phyloP scores from a whole-genome alignment of 176 grass and related monocot species.

The Avena eriantha region DNA sequence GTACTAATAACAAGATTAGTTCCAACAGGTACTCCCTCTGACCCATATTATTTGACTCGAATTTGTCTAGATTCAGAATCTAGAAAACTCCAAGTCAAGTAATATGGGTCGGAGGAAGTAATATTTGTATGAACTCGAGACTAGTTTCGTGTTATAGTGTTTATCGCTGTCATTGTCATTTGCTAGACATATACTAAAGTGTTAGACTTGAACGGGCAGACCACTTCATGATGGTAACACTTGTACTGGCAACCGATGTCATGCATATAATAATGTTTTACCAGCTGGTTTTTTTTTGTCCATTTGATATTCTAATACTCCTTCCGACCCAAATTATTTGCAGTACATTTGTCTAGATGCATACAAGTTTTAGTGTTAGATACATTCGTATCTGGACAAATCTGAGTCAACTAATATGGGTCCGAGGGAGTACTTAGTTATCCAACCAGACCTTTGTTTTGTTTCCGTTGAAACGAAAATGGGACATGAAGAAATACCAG shows the following conservation, averaged over 20 bases:
- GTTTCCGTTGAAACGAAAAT: slow-evolving; percentile 42
- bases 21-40: too few species aligned
- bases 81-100: too few species aligned
- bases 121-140: not conserved
- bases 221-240: not conserved
- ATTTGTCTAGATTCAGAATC: too few species aligned
- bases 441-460: not conserved
- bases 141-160: not conserved
- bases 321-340: too few species aligned
- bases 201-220: not conserved
- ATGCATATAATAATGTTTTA: not conserved
- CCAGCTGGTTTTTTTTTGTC: not conserved
- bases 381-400: too few species aligned
- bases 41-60: too few species aligned
- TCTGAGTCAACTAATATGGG: too few species aligned
- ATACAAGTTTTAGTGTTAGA: too few species aligned
- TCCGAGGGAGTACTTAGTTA: not conserved
- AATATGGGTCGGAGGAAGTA: too few species aligned
- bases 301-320: not conserved
- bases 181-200: not conserved
- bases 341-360: too few species aligned
- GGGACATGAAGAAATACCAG: slow-evolving; percentile 66
- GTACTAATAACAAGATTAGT: too few species aligned
- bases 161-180: not conserved
- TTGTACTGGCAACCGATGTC: not conserved